Percentiles rank a stretch among this genome's conserved stretches.
These are phyloP conservation scores for Echium plantagineum DNA, from an alignment of 257 asterid genomes.

Conservation along the genomic window DNA sequence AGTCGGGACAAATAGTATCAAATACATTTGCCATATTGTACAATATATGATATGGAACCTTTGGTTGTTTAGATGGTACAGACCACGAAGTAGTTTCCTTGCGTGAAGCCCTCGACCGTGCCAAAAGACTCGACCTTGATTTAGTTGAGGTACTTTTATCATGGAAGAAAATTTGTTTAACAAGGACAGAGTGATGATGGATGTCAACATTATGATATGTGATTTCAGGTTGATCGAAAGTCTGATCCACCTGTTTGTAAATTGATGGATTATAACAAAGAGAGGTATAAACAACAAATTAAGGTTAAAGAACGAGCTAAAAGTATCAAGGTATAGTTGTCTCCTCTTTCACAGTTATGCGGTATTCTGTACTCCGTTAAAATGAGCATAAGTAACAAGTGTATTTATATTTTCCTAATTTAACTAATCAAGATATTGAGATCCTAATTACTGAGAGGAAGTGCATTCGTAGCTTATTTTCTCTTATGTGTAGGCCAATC, in stretches of 20 bases:
- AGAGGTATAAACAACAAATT: constrained; percentile 40
- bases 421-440: neutral
- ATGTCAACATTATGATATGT: neutral
- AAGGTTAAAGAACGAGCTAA: constrained; percentile 60
- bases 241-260: constrained; percentile 79
- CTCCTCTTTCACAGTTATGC: constrained; percentile 6
- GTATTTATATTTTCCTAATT: neutral
- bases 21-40: too few relatives aligned
- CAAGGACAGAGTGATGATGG: neutral
- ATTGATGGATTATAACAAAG: constrained; percentile 52
- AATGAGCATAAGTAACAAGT: too few relatives aligned
- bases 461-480: constrained; percentile 3
- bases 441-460: neutral
- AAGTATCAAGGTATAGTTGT: constrained; percentile 30
- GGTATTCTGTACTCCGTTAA: too few relatives aligned
- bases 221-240: constrained; percentile 49
- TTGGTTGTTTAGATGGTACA: too few relatives aligned
- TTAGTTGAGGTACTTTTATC: constrained; percentile 62
- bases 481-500: constrained; percentile 33
- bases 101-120: constrained; percentile 47
- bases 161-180: constrained; percentile 2
- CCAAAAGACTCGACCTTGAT: constrained; percentile 49
- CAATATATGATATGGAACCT: too few relatives aligned
- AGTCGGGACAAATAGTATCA: too few relatives aligned
- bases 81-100: constrained; percentile 48